Base-by-base conservation (phyloP, 2,329 filamentous ascomycete species). In the Penicillium janthinellum region DNA sequence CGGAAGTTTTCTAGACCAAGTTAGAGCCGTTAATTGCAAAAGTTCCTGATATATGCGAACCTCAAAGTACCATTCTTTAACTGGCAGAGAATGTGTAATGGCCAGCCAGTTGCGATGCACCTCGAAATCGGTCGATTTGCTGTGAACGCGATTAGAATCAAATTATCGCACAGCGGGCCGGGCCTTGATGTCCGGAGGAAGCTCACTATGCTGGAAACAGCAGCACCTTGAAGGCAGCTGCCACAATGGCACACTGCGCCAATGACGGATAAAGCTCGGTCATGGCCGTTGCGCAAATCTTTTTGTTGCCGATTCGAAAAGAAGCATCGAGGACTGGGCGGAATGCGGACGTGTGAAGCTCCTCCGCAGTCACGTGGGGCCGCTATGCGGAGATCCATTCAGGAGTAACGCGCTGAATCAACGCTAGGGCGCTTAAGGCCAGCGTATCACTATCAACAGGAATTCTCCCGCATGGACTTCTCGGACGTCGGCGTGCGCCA, bases 51-150 rank as follows among this genome's bases (percentile, higher is more conserved):
- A 10, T 17, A 38, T n/a, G 60, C 74, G 61, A 73, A 88, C 86
- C 79, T 99, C 95, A 73, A 89, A 93, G 79, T 99, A 99, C 95
- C 95, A 99, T 67, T 96, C 83, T 76, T 90, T 87, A 53, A 93
- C 79, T 3, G 94, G 91, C 20, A 98, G 84, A 62, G 90, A 96
- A 78, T 96, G 84, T 4, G 95, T 98, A 68, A 98, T 92, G 64
- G 95, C 95, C 42, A 99, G 87, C 95, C 95, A 99, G 81, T 99
- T 99, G 66, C 95, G 89, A 79, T 99, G 95, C 57, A 99, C 95
- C 78, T 99, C 95, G 71, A 99, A 99, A 77, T 99, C 95, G 69
- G 95, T 99, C 5, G 95, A 99, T 83, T 96, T 97, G 83, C 93
- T 97, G 77, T 59, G 59, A 54, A 59, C 49, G 42, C 39, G 22